Evolutionary conservation across 2,329 filamentous ascomycete species (phyloP), one percentile per base, ranked within the genome.

Genomic region (Phaeoacremonium minimum): DNA sequence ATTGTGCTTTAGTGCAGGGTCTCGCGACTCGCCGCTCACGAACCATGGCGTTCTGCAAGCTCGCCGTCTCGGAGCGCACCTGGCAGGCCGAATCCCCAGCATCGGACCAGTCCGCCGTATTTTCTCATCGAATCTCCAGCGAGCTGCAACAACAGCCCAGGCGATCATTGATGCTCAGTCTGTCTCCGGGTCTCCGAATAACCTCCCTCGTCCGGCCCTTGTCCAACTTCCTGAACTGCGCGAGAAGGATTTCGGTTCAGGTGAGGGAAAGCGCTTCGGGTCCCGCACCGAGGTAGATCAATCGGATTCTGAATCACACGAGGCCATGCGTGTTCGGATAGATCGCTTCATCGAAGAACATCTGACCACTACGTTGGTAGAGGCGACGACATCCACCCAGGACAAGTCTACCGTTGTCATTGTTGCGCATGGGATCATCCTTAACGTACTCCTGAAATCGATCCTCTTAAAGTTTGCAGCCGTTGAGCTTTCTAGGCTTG

Each of bases 401-500:
- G 28, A 16, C n/a, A n/a, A 16, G 13, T 33, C 36, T 11, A 32
- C 39, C 9, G 64, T 88, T 11, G 81, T 79, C 2, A 63, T 95
- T 12, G 84, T 95, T 4, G 84, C 89, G 3, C 90, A 96, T 51
- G 89, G 90, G 13, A 82, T 95, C 42, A 79, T 95, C 28, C 72
- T 95, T 3, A 78, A 77, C 3, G 71, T 78, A 19, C 59, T 95
- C 0, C 82, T 85, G 71, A 71, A 73, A 37, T 68, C 72, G 11
- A 56, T 95, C 12, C 62, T 83, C 7, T 60, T 64, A 11, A 69
- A 75, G 4, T 73, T 87, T 40, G 57, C 60, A 7, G 37, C 48
- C 2, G 34, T 30, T 3, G 51, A 53, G 33, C 22, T 51, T 14
- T 28, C 32, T 2, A 44, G 41, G 44, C 38, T 51, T 36, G 31